Base-by-base conservation (phyloP, 2,329 filamentous ascomycete species). In the Periconia sp. region DNA sequence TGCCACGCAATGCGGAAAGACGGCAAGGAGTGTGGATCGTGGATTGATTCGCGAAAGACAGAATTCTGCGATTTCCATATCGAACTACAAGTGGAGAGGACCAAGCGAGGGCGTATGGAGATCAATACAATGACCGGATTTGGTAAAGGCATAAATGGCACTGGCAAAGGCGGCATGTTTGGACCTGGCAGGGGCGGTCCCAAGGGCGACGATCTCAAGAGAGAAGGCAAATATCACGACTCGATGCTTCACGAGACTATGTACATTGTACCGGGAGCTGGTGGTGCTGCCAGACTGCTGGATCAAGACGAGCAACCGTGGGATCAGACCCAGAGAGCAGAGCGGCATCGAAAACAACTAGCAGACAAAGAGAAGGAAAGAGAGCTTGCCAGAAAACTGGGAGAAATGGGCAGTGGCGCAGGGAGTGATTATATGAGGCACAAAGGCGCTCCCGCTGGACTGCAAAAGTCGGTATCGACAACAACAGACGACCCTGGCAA, bases 41-140 rank as follows among this genome's bases (percentile, higher is more conserved):
- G 94, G 94, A 82, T 99, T 55, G 93, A 99, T 72, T 85, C 84
- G 60, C 86, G 91, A 49, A 90, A 92, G 64, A 96, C 92, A 0
- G 87, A 96, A 63, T 91, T 89, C 70, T 99, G 94, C 76, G 92
- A 96, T 60, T 99, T 89, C 63, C 94, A 99, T 73, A 85, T 96
- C 61, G 92, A 95, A 63, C 79, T 91, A 23, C 88, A 91, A 23
- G 77, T 97, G 2, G 83, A 86, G 50, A 92, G 90, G 68, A 83
- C 85, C 68, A 81, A 84, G 30, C 79, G 84, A 11, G 79, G 81
- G 1, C 82, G 92, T 35, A 87, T 92, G 79, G 92, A 96, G 66
- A 82, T 97, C 56, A 96, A 92, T 67, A 83, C 81, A 13, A 88
- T 86, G 73, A 82, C 82, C 3, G 80, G 80, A 20, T 76, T 81